Evolutionary conservation across 2,329 filamentous ascomycete genomes (phyloP).

Genomic region (Hypoxylon sp.): DNA sequence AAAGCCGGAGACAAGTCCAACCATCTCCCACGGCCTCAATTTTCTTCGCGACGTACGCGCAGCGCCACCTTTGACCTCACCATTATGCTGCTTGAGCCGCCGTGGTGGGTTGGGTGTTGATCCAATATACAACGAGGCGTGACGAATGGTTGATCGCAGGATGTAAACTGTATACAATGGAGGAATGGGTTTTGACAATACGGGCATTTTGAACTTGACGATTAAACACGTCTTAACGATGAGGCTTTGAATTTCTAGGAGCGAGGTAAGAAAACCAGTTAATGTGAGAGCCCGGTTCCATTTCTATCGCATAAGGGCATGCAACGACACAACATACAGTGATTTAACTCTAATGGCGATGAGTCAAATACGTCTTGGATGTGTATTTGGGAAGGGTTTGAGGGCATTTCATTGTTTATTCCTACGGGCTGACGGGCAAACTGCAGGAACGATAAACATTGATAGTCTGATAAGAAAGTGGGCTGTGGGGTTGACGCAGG

Average conservation of each 20-base stretch:
- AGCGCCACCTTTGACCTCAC: constrained; percentile 83
- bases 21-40: constrained; percentile 91
- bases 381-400: background rate
- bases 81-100: constrained; percentile 93
- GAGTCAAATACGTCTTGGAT: background rate
- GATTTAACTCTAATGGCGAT: background rate
- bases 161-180: constrained; percentile 95
- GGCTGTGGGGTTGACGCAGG: constrained; percentile 4
- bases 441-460: constrained; percentile 11
- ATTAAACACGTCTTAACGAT: constrained; percentile 22
- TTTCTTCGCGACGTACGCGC: constrained; percentile 75
- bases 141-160: constrained; percentile 82
- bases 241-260: constrained; percentile 15
- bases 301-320: constrained; percentile 21
- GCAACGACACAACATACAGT: background rate
- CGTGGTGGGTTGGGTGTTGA: constrained; percentile 90
- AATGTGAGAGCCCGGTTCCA: constrained; percentile 12
- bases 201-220: constrained; percentile 55
- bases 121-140: constrained; percentile 84
- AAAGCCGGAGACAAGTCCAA: constrained; percentile 87
- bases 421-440: constrained; percentile 1
- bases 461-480: constrained; percentile 2
- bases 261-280: constrained; percentile 9
- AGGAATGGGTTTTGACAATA: constrained; percentile 73
- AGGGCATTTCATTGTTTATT: constrained; percentile 20